phyloP scores from a whole-genome alignment of 768 basidiomycete genomes.

The Kwoniella sp. region DNA sequence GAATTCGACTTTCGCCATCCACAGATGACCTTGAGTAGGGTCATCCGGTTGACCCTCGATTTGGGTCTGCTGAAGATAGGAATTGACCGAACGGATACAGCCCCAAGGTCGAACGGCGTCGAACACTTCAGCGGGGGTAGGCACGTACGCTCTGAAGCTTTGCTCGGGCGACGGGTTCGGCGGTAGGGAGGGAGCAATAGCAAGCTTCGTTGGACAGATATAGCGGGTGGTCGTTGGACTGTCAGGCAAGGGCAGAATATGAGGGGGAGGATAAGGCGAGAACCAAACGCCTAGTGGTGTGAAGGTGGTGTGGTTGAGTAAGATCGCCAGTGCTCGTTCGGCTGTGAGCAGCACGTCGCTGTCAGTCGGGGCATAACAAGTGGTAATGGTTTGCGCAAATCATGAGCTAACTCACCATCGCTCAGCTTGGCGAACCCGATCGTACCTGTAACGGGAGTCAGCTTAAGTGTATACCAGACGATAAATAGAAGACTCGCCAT shows the following conservation, averaged over 20 bases:
- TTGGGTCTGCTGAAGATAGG: conserved; percentile 21
- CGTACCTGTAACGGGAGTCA: conserved; percentile 25
- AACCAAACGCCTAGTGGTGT: conserved; percentile 26
- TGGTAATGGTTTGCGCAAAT: not conserved
- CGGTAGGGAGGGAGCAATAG: conserved; percentile 5
- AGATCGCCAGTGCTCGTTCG: conserved; percentile 40
- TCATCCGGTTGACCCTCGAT: not conserved
- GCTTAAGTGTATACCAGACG: not conserved
- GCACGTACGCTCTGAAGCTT: conserved; percentile 18
- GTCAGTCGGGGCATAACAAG: no score
- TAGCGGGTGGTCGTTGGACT: conserved; percentile 26
- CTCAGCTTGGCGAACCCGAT: conserved; percentile 26
- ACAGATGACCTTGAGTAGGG: conserved; percentile 4
- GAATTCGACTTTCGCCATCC: conserved; percentile 43
- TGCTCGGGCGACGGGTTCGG: conserved; percentile 12
- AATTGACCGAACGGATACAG: conserved; percentile 30
- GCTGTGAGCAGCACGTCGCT: conserved; percentile 18
- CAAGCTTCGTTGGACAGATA: conserved; percentile 31
- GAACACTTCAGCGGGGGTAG: conserved; percentile 37
- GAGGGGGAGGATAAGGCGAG: conserved; percentile 35
- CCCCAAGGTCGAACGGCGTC: conserved; percentile 46
- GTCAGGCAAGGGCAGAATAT: conserved; percentile 27
- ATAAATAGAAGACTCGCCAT: conserved; percentile 24
- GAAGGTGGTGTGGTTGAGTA: conserved; percentile 31
- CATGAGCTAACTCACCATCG: conserved; percentile 23